These are phyloP conservation scores for Sapria himalayana DNA, from an alignment of 345 rosid genomes.

Conservation along the genomic window DNA sequence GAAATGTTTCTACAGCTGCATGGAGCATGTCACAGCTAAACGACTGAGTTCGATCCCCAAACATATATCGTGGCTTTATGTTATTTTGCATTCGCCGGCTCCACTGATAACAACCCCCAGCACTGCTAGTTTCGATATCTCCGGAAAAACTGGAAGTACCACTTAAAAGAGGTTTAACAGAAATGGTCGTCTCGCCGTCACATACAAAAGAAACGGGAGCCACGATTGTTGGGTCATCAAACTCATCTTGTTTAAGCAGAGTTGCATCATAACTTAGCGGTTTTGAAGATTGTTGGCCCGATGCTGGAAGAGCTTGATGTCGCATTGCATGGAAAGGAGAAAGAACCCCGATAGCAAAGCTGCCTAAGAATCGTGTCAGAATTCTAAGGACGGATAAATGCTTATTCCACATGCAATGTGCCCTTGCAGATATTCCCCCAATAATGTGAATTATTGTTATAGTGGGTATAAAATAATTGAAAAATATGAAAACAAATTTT, in stretches of 20 bases:
- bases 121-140: neutral
- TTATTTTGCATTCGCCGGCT: conserved; percentile 38
- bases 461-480: too few species aligned
- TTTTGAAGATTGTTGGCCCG: too few species aligned
- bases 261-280: too few species aligned
- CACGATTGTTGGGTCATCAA: conserved; percentile 23
- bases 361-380: too few species aligned
- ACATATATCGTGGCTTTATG: conserved; percentile 31
- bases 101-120: conserved; percentile 23
- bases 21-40: conserved; percentile 29
- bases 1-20: conserved; percentile 44
- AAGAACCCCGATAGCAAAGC: too few species aligned
- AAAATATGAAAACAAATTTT: too few species aligned
- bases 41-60: conserved; percentile 17
- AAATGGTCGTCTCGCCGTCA: conserved; percentile 16
- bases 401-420: too few species aligned
- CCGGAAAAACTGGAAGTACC: conserved; percentile 26
- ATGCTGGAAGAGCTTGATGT: too few species aligned
- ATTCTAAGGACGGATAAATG: too few species aligned
- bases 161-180: conserved; percentile 32
- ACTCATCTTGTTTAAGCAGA: conserved; percentile 17
- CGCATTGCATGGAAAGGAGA: too few species aligned
- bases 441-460: too few species aligned
- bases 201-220: conserved; percentile 31
- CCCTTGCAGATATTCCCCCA: too few species aligned